Conservation (phyloP, 2,329 filamentous ascomycete genomes). For the Xylariaceae sp. region DNA sequence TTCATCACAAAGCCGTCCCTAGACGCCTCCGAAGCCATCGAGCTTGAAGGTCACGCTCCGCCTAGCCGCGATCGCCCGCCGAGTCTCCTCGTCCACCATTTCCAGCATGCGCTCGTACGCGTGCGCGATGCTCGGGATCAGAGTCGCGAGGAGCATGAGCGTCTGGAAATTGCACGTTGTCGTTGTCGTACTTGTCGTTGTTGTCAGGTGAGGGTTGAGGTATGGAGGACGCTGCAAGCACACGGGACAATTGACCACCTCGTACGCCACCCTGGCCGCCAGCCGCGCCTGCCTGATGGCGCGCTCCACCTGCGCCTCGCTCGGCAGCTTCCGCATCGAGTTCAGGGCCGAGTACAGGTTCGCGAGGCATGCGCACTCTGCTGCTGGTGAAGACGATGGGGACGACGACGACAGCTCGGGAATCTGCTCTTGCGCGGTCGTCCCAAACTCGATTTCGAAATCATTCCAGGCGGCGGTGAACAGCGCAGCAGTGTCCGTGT, state of each 20-base stretch:
- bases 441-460: conserved; percentile 9
- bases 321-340: conserved; percentile 43
- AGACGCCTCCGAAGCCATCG: conserved; percentile 43
- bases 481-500: no score
- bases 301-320: conserved; percentile 37
- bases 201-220: conserved; percentile 30
- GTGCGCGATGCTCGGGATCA: conserved; percentile 53
- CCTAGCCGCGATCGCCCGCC: conserved; percentile 37
- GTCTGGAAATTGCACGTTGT: conserved; percentile 44
- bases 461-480: conserved; percentile 17
- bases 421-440: conserved; percentile 14
- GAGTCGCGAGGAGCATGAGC: conserved; percentile 52
- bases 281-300: conserved; percentile 45
- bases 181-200: neutral
- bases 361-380: conserved; percentile 43
- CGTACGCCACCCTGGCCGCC: conserved; percentile 44
- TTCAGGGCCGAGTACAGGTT: conserved; percentile 47
- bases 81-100: conserved; percentile 49
- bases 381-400: conserved; percentile 19
- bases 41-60: conserved; percentile 42
- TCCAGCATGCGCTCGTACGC: conserved; percentile 51
- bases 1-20: conserved; percentile 31
- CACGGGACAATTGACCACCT: conserved; percentile 44
- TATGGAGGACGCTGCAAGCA: conserved; percentile 40
- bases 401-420: conserved; percentile 24